Evolutionary conservation across 1,284 basidiomycete species (phyloP).

Genomic region (Crepidotus sp.): DNA sequence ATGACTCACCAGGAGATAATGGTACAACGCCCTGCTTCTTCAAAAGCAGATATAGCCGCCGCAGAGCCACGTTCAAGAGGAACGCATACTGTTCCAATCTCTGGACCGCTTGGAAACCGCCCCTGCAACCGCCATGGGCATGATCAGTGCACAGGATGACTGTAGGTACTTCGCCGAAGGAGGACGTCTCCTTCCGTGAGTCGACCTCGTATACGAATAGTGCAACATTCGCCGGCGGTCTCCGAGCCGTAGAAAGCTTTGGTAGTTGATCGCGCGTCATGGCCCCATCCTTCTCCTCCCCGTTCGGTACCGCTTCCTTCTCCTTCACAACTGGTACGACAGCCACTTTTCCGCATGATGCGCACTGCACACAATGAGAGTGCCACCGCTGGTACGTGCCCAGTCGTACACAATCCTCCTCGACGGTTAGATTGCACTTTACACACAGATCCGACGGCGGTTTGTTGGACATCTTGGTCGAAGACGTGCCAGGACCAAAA

Average conservation of each 20-base stretch:
- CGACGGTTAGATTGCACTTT: conserved; percentile 83
- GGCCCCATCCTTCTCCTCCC: conserved; percentile 32
- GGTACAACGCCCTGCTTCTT: conserved; percentile 89
- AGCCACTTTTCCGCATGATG: conserved; percentile 71
- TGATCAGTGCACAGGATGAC: conserved; percentile 75
- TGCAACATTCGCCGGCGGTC: conserved; percentile 71
- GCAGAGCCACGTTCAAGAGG: conserved; percentile 89
- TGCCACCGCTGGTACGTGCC: conserved; percentile 97
- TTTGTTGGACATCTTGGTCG: conserved; percentile 46
- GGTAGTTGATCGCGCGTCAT: conserved; percentile 40
- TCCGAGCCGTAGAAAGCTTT: conserved; percentile 54
- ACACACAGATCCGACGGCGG: conserved; percentile 87
- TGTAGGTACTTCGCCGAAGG: conserved; percentile 62
- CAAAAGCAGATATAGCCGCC: conserved; percentile 84
- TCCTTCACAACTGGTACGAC: conserved; percentile 53
- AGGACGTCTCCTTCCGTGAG: conserved; percentile 52
- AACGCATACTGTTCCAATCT: conserved; percentile 97
- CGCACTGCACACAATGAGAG: conserved; percentile 83
- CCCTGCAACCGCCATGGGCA: conserved; percentile 52
- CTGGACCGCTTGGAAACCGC: conserved; percentile 87
- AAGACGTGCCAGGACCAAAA: conserved; percentile 40
- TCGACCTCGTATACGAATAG: conserved; percentile 69
- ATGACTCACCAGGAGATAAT: conserved; percentile 57
- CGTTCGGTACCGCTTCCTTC: conserved; percentile 28
- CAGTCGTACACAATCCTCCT: conserved; percentile 92